Conservation (phyloP, 2,329 filamentous ascomycete genomes). For the Penicillium frequentans region DNA sequence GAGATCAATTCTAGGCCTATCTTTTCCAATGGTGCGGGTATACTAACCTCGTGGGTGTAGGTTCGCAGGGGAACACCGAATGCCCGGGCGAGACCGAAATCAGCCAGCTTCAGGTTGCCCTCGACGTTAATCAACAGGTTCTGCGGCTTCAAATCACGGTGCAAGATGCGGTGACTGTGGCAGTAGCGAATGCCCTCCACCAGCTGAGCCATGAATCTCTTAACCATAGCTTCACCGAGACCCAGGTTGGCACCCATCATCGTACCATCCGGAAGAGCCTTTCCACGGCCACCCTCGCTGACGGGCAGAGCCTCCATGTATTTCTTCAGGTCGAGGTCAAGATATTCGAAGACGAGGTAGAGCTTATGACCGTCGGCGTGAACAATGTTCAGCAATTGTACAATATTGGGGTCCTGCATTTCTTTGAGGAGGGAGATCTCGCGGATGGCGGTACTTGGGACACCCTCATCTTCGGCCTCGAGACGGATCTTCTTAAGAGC, state of each 20-base stretch:
- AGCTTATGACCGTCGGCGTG: constrained; percentile 94
- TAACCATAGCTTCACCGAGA: constrained; percentile 76
- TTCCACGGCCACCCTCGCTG: constrained; percentile 79
- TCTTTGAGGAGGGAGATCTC: constrained; percentile 94
- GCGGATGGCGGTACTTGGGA: constrained; percentile 88
- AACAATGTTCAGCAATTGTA: constrained; percentile 85
- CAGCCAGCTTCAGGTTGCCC: constrained; percentile 84
- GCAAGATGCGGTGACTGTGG: constrained; percentile 82
- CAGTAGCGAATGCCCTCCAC: constrained; percentile 84
- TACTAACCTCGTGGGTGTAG: constrained; percentile 77
- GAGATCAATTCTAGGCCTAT: background rate
- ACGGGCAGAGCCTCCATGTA: constrained; percentile 92
- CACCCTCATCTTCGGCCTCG: constrained; percentile 91
- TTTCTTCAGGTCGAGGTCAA: constrained; percentile 90
- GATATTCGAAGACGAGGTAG: constrained; percentile 89
- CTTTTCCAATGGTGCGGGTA: background rate
- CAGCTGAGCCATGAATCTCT: constrained; percentile 90
- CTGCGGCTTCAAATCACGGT: constrained; percentile 87
- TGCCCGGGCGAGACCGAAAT: constrained; percentile 85
- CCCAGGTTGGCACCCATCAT: constrained; percentile 66
- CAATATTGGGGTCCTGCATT: constrained; percentile 89
- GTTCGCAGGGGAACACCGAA: constrained; percentile 89
- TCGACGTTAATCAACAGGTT: constrained; percentile 84
- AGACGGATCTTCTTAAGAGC: constrained; percentile 94
- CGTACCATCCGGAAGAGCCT: constrained; percentile 77